Conservation (phyloP, 805 yeast genomes). For the Candida lessepsii region DNA sequence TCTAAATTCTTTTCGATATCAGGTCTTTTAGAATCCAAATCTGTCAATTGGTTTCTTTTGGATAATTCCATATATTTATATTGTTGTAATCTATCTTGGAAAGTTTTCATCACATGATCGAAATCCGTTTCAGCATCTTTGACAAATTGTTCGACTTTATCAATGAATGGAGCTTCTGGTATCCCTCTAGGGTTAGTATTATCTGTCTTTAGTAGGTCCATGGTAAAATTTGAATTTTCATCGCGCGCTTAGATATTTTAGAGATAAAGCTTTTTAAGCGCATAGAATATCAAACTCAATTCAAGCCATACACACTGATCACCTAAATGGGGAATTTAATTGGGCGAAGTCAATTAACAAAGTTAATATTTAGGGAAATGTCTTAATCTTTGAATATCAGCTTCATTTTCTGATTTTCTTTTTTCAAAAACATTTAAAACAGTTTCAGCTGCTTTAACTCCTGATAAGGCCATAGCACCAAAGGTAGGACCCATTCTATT, state of each 20-base stretch:
- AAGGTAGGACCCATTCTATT: conserved; percentile 86
- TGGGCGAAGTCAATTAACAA: not conserved
- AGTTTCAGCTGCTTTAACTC: conserved; percentile 73
- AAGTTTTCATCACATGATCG: conserved; percentile 63
- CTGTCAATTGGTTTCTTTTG: conserved; percentile 47
- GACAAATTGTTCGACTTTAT: conserved; percentile 72
- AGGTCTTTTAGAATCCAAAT: conserved; percentile 74
- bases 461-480: conserved; percentile 78
- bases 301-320: not conserved
- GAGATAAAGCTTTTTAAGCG: not conserved
- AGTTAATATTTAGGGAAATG: conserved; percentile 8
- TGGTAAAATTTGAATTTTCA: not conserved
- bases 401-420: conserved; percentile 13
- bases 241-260: too few species aligned
- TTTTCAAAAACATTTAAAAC: conserved; percentile 36
- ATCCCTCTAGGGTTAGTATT: conserved; percentile 88
- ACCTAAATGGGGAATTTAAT: too few species aligned
- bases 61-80: conserved; percentile 82
- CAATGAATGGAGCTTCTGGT: conserved; percentile 94
- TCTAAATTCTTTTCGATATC: conserved; percentile 85
- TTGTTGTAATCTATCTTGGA: conserved; percentile 86
- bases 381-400: conserved; percentile 11
- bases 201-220: conserved; percentile 17
- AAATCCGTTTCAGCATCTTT: conserved; percentile 64
- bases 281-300: not conserved